Evolutionary conservation across 352 stramenopile genomes (phyloP).

Genomic region (Phytopythium boreale): DNA sequence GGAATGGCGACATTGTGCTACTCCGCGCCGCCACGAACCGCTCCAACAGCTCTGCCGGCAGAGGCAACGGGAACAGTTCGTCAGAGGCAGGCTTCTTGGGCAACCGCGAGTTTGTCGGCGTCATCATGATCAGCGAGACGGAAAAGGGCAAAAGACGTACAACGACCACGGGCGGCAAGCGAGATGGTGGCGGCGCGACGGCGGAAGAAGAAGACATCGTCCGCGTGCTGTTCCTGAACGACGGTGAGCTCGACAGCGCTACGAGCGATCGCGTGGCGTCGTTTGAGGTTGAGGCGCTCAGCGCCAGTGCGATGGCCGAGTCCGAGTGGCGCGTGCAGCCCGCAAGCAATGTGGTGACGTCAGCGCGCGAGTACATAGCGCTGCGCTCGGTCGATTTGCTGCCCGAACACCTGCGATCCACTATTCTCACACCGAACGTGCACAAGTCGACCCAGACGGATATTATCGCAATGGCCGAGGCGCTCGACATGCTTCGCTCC

Average conservation of each 20-base stretch:
- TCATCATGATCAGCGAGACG: conserved; percentile 72
- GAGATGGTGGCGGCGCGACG: neutral
- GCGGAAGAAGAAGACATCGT: conserved; percentile 60
- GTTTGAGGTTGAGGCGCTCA: conserved; percentile 66
- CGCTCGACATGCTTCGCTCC: conserved; percentile 52
- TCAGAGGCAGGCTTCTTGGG: conserved; percentile 31
- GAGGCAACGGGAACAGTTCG: conserved; percentile 2
- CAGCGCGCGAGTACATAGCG: conserved; percentile 77
- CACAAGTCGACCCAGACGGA: conserved; percentile 82
- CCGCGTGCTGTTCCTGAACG: conserved; percentile 78
- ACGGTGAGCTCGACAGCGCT: conserved; percentile 69
- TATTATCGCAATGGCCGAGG: conserved; percentile 58
- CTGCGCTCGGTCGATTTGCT: conserved; percentile 84
- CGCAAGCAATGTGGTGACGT: conserved; percentile 76
- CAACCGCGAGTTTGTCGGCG: conserved; percentile 63
- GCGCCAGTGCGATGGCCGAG: conserved; percentile 58
- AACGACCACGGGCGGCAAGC: neutral
- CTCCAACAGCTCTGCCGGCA: neutral
- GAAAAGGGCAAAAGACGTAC: conserved; percentile 42
- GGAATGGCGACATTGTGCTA: conserved; percentile 75
- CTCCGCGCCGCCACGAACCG: conserved; percentile 32
- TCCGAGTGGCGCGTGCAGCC: conserved; percentile 79
- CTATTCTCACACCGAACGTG: conserved; percentile 72
- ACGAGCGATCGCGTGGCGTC: conserved; percentile 48
- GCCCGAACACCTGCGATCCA: conserved; percentile 71